Percentiles rank a stretch among this genome's conserved stretches.
Conservation (phyloP, 176 grass and related monocot species). For the Guadua angustifolia region DNA sequence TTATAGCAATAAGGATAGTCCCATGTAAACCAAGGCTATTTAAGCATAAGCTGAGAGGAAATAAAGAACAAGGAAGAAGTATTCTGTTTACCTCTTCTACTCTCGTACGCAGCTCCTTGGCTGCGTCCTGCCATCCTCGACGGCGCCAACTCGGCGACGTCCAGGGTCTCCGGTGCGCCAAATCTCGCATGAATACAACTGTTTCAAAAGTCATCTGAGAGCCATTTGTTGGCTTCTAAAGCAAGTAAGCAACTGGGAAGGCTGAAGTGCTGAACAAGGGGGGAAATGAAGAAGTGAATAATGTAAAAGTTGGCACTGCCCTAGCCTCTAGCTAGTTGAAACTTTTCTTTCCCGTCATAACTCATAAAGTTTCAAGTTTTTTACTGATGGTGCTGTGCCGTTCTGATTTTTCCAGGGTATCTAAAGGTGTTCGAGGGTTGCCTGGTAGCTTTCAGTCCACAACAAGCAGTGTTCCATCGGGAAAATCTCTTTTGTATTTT, state of each 20-base stretch:
- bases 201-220: neutral
- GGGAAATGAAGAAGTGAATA: neutral
- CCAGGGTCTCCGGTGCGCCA: no score
- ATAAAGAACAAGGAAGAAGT: no score
- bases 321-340: neutral
- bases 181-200: no score
- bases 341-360: neutral
- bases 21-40: no score
- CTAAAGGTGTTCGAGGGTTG: conserved; percentile 80
- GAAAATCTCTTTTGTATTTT: conserved; percentile 88
- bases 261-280: neutral
- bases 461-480: conserved; percentile 82
- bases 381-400: conserved; percentile 19
- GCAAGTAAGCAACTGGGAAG: neutral
- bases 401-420: conserved; percentile 60
- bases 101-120: no score
- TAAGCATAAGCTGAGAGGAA: no score
- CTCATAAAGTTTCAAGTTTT: neutral
- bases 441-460: conserved; percentile 80
- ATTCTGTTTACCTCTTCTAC: no score
- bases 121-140: no score
- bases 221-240: conserved; percentile 1
- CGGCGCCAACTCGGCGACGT: no score
- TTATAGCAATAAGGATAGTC: no score
- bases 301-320: neutral